These are phyloP conservation scores for Nelumbo lutea DNA, from an alignment of 164 flowering plant species.

Conservation along the genomic window DNA sequence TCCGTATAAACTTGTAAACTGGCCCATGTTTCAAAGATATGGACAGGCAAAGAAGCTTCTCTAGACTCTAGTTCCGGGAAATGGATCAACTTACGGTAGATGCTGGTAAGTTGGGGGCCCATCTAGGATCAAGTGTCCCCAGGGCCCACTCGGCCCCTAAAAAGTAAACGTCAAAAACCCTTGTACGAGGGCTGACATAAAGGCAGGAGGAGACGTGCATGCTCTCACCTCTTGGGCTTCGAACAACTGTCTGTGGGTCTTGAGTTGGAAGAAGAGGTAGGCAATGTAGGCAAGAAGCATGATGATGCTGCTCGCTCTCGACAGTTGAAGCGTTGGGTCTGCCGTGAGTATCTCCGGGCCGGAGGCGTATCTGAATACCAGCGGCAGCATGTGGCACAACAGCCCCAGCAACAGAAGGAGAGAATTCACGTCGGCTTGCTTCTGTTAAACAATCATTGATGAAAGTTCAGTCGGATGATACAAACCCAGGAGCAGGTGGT, in stretches of 20 bases:
- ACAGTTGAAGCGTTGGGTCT: slow-evolving; percentile 42
- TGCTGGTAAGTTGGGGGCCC: no score
- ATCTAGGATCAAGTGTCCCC: no score
- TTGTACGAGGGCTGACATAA: no score
- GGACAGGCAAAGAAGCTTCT: no score
- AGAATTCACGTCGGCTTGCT: slow-evolving; percentile 79
- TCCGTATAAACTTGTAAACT: no score
- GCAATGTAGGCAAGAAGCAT: slow-evolving; percentile 74
- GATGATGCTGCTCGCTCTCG: slow-evolving; percentile 72
- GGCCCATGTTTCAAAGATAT: no score
- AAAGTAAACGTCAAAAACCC: no score
- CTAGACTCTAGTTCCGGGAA: no score
- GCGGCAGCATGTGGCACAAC: slow-evolving; percentile 67
- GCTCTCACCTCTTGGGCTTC: slow-evolving; percentile 52
- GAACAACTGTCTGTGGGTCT: slow-evolving; percentile 71
- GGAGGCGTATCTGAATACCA: slow-evolving; percentile 46
- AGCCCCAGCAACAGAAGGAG: slow-evolving; percentile 60
- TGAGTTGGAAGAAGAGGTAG: slow-evolving; percentile 69
- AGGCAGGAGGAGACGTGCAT: no score
- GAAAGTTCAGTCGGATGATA: no score
- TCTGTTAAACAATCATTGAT: slow-evolving; percentile 37
- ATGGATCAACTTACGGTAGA: no score
- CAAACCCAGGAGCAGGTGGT: background rate
- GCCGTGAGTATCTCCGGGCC: slow-evolving; percentile 4
- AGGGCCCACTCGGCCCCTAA: no score